phyloP scores from a whole-genome alignment of 2,329 filamentous ascomycete species.

The Pseudogymnoascus sp. region DNA sequence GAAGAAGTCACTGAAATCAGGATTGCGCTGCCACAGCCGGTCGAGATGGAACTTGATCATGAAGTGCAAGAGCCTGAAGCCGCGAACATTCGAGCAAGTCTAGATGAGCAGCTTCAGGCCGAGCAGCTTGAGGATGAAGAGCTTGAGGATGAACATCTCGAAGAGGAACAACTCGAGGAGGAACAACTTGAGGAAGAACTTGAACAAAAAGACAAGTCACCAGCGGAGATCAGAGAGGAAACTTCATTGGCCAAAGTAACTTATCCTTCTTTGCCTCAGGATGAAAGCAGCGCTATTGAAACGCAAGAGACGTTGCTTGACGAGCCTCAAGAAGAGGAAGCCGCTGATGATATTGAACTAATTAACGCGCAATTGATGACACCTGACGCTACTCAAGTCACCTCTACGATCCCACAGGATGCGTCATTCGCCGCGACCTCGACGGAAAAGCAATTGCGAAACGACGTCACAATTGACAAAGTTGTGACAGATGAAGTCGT shows the following conservation, averaged over 20 bases:
- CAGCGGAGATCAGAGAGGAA: neutral
- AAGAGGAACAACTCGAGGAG: neutral
- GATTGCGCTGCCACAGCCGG: neutral
- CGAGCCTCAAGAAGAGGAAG: neutral
- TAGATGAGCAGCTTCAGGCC: slow-evolving; percentile 1
- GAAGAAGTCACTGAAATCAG: neutral
- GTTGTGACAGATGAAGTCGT: neutral
- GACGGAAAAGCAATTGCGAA: neutral
- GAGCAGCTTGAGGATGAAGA: neutral
- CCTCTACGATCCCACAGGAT: neutral
- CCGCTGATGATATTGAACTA: neutral
- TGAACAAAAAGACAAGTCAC: neutral
- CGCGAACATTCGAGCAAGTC: neutral
- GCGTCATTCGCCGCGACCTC: neutral
- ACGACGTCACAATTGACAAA: neutral
- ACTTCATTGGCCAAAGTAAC: neutral
- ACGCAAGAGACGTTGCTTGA: neutral
- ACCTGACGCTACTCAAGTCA: slow-evolving; percentile 19
- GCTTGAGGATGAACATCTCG: neutral
- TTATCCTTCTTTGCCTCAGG: neutral
- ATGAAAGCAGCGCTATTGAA: neutral
- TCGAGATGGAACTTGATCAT: neutral
- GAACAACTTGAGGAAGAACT: neutral
- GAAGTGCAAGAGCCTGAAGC: neutral
- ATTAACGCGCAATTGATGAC: slow-evolving; percentile 21